These are phyloP conservation scores for Coelastrella sp. DNA, from an alignment of 139 green algal species.

Conservation along the genomic window DNA sequence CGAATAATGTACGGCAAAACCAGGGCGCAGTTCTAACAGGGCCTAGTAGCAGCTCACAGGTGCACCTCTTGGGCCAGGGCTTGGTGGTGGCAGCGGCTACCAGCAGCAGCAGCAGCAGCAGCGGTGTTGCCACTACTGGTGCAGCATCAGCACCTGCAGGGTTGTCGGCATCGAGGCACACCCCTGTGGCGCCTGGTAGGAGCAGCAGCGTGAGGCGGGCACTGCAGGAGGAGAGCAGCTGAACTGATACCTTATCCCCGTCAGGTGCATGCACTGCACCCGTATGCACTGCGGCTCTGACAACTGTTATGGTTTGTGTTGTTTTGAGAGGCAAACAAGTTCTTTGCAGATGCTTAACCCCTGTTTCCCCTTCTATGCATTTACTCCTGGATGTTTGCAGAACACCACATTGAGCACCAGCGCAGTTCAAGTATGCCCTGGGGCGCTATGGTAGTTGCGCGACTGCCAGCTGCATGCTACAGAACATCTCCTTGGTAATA, in stretches of 20 bases:
- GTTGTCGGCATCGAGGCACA: background rate
- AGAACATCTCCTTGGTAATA: too few species aligned
- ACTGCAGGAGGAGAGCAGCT: conserved; percentile 27
- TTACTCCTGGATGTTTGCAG: too few species aligned
- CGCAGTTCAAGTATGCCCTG: too few species aligned
- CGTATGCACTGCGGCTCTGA: too few species aligned
- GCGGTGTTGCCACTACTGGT: background rate
- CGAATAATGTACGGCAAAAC: background rate
- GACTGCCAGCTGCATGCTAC: too few species aligned
- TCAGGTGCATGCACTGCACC: background rate
- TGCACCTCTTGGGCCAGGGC: background rate
- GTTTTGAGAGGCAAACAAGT: too few species aligned
- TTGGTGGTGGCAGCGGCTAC: conserved; percentile 9
- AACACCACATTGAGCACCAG: too few species aligned
- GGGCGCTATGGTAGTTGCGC: too few species aligned
- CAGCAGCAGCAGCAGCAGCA: background rate
- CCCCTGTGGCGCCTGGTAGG: background rate
- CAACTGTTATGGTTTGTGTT: too few species aligned
- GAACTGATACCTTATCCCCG: background rate
- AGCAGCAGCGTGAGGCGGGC: conserved; percentile 19
- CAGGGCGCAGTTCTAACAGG: background rate
- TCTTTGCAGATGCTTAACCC: too few species aligned
- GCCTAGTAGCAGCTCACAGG: background rate
- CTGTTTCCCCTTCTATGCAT: too few species aligned
- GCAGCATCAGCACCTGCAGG: conserved; percentile 24